Evolutionary conservation across 257 asterid genomes (phyloP), one percentile per base, ranked within the genome.

Genomic region (Datura wrightii): DNA sequence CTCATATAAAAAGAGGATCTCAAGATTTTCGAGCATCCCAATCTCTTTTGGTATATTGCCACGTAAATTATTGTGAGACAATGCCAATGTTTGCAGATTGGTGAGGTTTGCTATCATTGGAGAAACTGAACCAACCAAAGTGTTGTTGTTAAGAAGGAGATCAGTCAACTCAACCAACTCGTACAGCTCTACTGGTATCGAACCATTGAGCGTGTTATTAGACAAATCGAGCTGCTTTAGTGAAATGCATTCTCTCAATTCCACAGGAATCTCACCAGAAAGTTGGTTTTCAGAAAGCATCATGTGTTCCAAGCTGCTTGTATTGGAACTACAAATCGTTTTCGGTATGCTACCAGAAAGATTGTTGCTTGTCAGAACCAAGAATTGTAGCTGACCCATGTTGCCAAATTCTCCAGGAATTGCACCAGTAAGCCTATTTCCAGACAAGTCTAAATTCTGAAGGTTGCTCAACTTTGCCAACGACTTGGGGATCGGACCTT

Each of bases 191-290:
- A n/a, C 1, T 0, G 99, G 99, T 18, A 96, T 91, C 55, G 79
- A 37, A 4, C 99, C 98, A 39, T 69, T 71, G 65, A 96, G 94
- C 8, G 96, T 92, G 39, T 94, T 96, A 13, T 93, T 96, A 8
- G 98, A 94, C 94, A 96, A 86, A 86, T 96, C 99, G 4, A 96
- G 97, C 87, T 86, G 95, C 89, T 86, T 82, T 1, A 96, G 87
- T 41, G 94, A 87, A 52, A 39, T 55, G 88, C 99, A 96, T 24
- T 88, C 89, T 14, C 72, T 83, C 54, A 96, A 85, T 41, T 87
- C 92, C n/a, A 31, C 76, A 4, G 97, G 99, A 37, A 96, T 93
- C 41, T 31, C 83, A 31, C 97, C 98, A n/a, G 87, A 80, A 54
- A 94, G 92, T 19, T 58, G 91, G 79, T 93, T 96, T 83, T 92